Conservation (phyloP, 2,329 filamentous ascomycete genomes). For the Aureobasidium lini region DNA sequence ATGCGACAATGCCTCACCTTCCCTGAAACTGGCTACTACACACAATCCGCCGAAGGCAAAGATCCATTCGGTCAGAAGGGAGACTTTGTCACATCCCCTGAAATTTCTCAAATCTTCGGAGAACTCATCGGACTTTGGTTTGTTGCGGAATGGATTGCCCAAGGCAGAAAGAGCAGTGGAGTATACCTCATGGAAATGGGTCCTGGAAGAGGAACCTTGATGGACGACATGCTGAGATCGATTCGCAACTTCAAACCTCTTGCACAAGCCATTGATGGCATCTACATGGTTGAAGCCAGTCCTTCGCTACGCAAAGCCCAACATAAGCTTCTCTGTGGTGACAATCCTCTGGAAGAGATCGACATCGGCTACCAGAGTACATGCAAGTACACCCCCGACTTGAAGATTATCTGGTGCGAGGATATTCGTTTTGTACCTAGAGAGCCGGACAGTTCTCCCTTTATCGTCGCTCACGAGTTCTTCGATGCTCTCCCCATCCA, state of each 20-base stretch:
- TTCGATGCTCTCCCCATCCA: constrained; percentile 97
- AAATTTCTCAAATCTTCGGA: constrained; percentile 95
- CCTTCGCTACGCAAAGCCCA: constrained; percentile 68
- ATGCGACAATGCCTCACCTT: constrained; percentile 98
- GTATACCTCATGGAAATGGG: constrained; percentile 91
- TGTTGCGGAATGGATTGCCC: constrained; percentile 91
- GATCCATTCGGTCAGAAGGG: constrained; percentile 91
- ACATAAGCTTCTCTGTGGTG: constrained; percentile 72
- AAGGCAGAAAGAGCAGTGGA: constrained; percentile 64
- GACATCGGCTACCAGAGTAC: constrained; percentile 66
- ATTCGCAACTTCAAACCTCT: constrained; percentile 76
- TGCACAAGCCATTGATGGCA: constrained; percentile 67
- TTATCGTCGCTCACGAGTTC: constrained; percentile 96
- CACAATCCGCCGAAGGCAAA: constrained; percentile 57
- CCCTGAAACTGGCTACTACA: constrained; percentile 90
- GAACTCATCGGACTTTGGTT: constrained; percentile 93
- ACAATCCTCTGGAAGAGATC: constrained; percentile 59
- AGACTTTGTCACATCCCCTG: constrained; percentile 94
- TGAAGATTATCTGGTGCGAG: constrained; percentile 80
- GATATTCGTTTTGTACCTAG: constrained; percentile 75
- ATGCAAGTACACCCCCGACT: constrained; percentile 65
- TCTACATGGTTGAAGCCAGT: constrained; percentile 95
- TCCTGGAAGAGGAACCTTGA: constrained; percentile 86
- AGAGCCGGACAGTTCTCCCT: constrained; percentile 62
- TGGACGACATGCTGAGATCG: constrained; percentile 91